Evolutionary conservation across 1,284 basidiomycete genomes (phyloP), one percentile per base, ranked within the genome.

Genomic region (Puccinia novopanici): DNA sequence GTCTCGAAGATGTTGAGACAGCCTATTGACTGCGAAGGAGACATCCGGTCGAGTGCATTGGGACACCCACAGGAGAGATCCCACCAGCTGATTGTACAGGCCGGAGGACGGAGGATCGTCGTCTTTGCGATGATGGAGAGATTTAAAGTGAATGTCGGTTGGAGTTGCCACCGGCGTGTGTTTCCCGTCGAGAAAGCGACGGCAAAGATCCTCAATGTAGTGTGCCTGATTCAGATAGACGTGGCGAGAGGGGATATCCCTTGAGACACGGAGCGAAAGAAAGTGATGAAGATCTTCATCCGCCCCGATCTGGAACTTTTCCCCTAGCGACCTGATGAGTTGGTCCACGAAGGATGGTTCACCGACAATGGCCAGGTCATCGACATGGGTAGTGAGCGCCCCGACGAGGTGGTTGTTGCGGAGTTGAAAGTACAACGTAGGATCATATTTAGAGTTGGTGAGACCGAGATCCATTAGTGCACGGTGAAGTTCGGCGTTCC

Each of bases 381-480:
- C n/a, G n/a, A 68, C 65, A 17, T 68, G 65, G 12, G 57, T 59
- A 8, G 6, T 59, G 57, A 59, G n/a, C 6, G 57, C 57, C 10
- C 30, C 57, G 19, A 59, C 6, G 6, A 59, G 19, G 8, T 34
- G 6, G 19, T 19, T 19, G 19, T 67, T 30, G 6, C 34, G 2
- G 3, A 72, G 48, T 67, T 67, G 12, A 48, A 72, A 72, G 70
- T 72, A 72, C 34, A 72, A 27, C 3, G 70, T 72, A 27, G 70
- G 48, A 19, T 72, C n/a, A 17, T 50, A 72, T n/a, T n/a, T n/a
- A n/a, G n/a, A n/a, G n/a, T n/a, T n/a, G n/a, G n/a, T n/a, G n/a
- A n/a, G 4, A 9, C 19, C 0, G 50, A 72, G 42, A 48, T 1
- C 12, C 6, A n/a, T n/a, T 3, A 59, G 57, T 1, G 57, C 57